Evolutionary conservation across 768 basidiomycete species (phyloP).

Genomic region (Pisolithus orientalis): DNA sequence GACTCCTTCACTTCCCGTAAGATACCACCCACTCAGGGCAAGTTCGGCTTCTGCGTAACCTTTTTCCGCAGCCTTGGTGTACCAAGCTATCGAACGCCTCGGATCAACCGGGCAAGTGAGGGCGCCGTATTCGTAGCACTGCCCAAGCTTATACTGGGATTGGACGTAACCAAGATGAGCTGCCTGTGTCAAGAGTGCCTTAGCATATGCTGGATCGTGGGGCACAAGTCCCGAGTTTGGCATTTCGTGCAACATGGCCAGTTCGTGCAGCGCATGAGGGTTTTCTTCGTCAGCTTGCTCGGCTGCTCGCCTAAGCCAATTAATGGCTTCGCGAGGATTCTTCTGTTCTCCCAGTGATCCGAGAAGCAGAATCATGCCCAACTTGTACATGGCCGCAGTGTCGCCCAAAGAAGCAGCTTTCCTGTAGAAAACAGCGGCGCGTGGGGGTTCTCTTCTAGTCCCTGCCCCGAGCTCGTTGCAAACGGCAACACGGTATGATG

Average conservation of each 20-base stretch:
- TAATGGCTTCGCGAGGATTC: conserved; percentile 87
- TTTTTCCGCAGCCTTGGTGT: conserved; percentile 96
- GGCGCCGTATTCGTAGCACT: conserved; percentile 89
- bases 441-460: conserved; percentile 78
- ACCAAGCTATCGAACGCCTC: conserved; percentile 93
- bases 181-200: conserved; percentile 82
- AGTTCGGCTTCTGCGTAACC: conserved; percentile 93
- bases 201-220: conserved; percentile 77
- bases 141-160: conserved; percentile 92
- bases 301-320: conserved; percentile 91
- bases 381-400: conserved; percentile 98
- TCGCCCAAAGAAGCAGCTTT: conserved; percentile 95
- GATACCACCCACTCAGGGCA: conserved; percentile 96
- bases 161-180: conserved; percentile 91
- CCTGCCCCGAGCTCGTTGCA: conserved; percentile 99
- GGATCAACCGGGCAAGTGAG: conserved; percentile 91
- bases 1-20: conserved; percentile 92
- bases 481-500: conserved; percentile 94
- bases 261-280: conserved; percentile 94
- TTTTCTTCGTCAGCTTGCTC: conserved; percentile 98
- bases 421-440: conserved; percentile 93
- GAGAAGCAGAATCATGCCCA: conserved; percentile 94
- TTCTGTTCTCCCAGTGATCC: conserved; percentile 77
- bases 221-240: conserved; percentile 61
- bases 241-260: conserved; percentile 81